A percentile compares a stretch with the other conserved stretches of the same genome.
Evolutionary conservation across 169 alveolate genomes (phyloP).

Genomic region (Babesia bigemina): DNA sequence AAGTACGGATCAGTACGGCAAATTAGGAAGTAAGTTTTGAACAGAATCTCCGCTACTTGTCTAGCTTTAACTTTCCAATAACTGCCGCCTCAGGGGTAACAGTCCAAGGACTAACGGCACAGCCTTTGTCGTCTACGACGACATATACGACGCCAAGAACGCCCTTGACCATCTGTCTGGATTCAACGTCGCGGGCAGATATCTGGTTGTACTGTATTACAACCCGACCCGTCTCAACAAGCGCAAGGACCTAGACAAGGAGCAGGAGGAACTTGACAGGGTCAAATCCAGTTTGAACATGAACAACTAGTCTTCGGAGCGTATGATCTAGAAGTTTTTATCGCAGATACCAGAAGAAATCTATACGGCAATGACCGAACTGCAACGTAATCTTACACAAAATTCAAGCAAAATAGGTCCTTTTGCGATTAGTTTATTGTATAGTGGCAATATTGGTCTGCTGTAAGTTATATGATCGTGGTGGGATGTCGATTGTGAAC

Average conservation of each 20-base stretch:
- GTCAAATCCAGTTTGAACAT: slow-evolving; percentile 52
- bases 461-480: no score
- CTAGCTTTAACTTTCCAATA: slow-evolving; percentile 1
- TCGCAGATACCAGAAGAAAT: no score
- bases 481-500: no score
- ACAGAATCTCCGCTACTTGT: neutral
- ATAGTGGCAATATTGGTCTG: no score
- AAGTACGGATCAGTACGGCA: slow-evolving; percentile 98
- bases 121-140: slow-evolving; percentile 98
- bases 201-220: slow-evolving; percentile 85
- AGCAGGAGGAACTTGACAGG: slow-evolving; percentile 75
- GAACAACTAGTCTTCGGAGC: neutral
- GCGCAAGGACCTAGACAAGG: slow-evolving; percentile 81
- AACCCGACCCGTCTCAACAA: slow-evolving; percentile 84
- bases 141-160: slow-evolving; percentile 96
- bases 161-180: slow-evolving; percentile 99
- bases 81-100: slow-evolving; percentile 78
- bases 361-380: neutral
- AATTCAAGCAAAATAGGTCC: neutral
- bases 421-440: neutral
- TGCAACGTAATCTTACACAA: neutral
- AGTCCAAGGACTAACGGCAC: slow-evolving; percentile 92
- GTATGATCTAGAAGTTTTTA: no score
- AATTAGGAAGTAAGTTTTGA: slow-evolving; percentile 88
- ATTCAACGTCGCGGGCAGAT: slow-evolving; percentile 96